Percentiles rank a stretch among this genome's conserved stretches.
phyloP scores from a whole-genome alignment of 2,329 filamentous ascomycete species.

The Cladosporium sp. region DNA sequence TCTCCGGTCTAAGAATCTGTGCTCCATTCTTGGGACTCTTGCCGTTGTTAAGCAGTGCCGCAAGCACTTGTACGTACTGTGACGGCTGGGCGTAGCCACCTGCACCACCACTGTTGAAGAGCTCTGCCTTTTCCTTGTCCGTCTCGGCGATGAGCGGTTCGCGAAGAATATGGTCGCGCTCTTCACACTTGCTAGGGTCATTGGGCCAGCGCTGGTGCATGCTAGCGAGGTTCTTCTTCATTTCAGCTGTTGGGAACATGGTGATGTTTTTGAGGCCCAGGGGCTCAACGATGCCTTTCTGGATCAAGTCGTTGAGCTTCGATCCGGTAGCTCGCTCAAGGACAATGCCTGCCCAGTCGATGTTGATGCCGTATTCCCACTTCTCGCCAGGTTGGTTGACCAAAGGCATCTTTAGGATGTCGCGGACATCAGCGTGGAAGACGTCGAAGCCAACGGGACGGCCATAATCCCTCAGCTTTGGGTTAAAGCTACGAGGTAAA shows the following conservation, averaged over 20 bases:
- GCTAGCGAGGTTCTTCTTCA: slow-evolving; percentile 52
- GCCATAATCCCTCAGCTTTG: slow-evolving; percentile 38
- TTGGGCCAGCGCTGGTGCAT: slow-evolving; percentile 53
- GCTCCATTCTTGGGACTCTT: slow-evolving; percentile 53
- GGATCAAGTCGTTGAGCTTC: slow-evolving; percentile 43
- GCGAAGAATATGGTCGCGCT: slow-evolving; percentile 50
- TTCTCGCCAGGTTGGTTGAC: slow-evolving; percentile 60
- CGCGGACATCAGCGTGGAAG: slow-evolving; percentile 51
- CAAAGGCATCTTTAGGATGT: slow-evolving; percentile 50
- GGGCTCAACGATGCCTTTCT: slow-evolving; percentile 44
- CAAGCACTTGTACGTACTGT: slow-evolving; percentile 61
- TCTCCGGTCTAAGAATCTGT: slow-evolving; percentile 52
- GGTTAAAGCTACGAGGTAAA: slow-evolving; percentile 34
- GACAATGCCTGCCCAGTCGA: slow-evolving; percentile 49
- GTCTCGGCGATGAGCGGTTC: slow-evolving; percentile 43
- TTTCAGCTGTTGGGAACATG: slow-evolving; percentile 54
- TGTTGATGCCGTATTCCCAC: slow-evolving; percentile 45
- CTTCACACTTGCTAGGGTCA: slow-evolving; percentile 21
- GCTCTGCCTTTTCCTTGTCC: slow-evolving; percentile 39
- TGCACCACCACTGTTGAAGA: slow-evolving; percentile 59
- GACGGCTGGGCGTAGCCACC: slow-evolving; percentile 57
- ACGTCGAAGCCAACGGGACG: slow-evolving; percentile 54
- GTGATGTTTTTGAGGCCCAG: slow-evolving; percentile 48
- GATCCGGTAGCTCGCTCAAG: slow-evolving; percentile 43
- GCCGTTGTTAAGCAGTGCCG: slow-evolving; percentile 61